phyloP scores from a whole-genome alignment of 768 basidiomycete genomes.

The Naematelia encephala region DNA sequence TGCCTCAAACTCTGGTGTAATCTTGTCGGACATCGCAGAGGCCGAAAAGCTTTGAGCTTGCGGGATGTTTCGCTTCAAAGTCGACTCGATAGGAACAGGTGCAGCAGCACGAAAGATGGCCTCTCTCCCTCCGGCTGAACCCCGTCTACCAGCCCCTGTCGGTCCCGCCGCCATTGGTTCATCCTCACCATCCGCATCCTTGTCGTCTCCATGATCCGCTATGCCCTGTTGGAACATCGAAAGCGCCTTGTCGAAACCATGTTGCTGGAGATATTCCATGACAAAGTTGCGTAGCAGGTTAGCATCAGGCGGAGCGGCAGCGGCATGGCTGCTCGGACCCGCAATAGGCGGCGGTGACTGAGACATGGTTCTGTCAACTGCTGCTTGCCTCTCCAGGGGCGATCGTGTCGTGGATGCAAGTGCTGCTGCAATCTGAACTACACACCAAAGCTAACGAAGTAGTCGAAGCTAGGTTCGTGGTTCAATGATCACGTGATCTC shows the following conservation, averaged over 20 bases:
- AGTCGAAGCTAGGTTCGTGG: too few relatives aligned
- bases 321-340: conserved; percentile 27
- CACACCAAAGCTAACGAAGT: too few relatives aligned
- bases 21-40: conserved; percentile 38
- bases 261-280: conserved; percentile 44
- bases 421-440: too few relatives aligned
- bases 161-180: conserved; percentile 9
- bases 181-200: conserved; percentile 21
- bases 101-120: conserved; percentile 39
- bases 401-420: background rate
- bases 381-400: background rate
- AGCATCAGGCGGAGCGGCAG: conserved; percentile 23
- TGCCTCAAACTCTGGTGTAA: conserved; percentile 48
- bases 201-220: conserved; percentile 18
- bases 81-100: conserved; percentile 38
- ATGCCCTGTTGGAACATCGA: conserved; percentile 24
- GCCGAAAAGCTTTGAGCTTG: conserved; percentile 44
- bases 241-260: conserved; percentile 41
- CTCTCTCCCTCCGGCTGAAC: conserved; percentile 21
- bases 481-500: too few relatives aligned
- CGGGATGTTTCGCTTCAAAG: conserved; percentile 48
- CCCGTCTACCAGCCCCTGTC: background rate
- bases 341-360: conserved; percentile 15
- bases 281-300: conserved; percentile 39
- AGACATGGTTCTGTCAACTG: background rate